These are phyloP conservation scores for Lactarius evosmus DNA, from an alignment of 768 basidiomycete genomes.

Conservation along the genomic window DNA sequence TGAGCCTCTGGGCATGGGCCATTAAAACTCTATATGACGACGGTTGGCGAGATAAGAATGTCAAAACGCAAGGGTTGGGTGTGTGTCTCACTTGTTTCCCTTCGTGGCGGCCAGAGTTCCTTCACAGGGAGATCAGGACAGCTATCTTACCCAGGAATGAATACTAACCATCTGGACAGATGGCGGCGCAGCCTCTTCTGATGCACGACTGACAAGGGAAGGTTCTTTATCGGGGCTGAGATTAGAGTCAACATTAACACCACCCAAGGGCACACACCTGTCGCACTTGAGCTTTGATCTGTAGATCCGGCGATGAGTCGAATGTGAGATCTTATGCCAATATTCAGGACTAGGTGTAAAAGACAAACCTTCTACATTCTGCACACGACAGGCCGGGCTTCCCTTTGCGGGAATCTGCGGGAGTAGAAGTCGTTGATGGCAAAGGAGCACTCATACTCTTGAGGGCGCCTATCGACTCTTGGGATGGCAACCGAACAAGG, in stretches of 20 bases:
- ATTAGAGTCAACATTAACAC: not conserved
- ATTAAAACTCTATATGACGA: conserved; percentile 44
- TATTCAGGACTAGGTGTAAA: not conserved
- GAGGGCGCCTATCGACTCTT: not conserved
- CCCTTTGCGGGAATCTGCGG: conserved; percentile 21
- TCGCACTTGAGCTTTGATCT: conserved; percentile 58
- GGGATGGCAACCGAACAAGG: not conserved
- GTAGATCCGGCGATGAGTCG: not conserved
- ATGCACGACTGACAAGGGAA: conserved; percentile 57
- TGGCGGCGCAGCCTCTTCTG: conserved; percentile 49
- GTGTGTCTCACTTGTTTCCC: conserved; percentile 49
- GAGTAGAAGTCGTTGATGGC: conserved; percentile 6
- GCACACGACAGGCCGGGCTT: conserved; percentile 49
- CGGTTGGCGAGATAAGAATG: conserved; percentile 1
- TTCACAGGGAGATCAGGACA: conserved; percentile 14
- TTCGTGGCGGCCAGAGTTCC: conserved; percentile 53
- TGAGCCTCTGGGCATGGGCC: conserved; percentile 47
- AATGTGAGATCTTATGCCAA: not conserved
- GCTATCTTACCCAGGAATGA: not conserved
- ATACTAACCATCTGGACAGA: conserved; percentile 49
- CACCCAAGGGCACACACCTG: conserved; percentile 32
- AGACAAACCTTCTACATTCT: conserved; percentile 47
- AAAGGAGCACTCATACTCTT: conserved; percentile 18
- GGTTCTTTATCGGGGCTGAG: conserved; percentile 33
- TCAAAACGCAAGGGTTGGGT: not conserved